A percentile compares a stretch with the other conserved stretches of the same genome.
These are phyloP conservation scores for Zymoseptoria ardabiliae DNA, from an alignment of 2,329 filamentous ascomycete species.

Conservation along the genomic window DNA sequence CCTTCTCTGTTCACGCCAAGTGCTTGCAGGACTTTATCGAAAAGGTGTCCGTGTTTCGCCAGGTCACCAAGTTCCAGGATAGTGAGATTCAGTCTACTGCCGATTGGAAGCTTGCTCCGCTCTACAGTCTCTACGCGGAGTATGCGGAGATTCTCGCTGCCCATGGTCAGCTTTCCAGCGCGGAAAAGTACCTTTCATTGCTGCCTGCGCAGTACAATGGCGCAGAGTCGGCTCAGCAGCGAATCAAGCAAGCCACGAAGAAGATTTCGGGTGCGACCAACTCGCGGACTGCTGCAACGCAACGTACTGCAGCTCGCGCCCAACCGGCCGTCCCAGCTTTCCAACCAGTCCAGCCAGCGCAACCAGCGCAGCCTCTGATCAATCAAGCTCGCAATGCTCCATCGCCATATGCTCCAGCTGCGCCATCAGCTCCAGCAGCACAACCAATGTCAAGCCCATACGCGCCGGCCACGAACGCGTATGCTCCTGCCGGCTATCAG, in stretches of 20 bases:
- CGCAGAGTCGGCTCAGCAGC: conserved; percentile 77
- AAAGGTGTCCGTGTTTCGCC: conserved; percentile 94
- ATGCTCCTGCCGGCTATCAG: conserved; percentile 29
- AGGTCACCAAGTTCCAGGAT: conserved; percentile 88
- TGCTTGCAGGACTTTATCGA: conserved; percentile 91
- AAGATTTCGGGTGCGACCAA: conserved; percentile 27
- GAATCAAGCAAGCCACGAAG: conserved; percentile 77
- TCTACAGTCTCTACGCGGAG: conserved; percentile 94
- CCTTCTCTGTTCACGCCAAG: conserved; percentile 84
- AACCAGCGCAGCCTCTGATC: conserved; percentile 36
- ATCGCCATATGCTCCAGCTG: conserved; percentile 34
- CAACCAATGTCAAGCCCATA: conserved; percentile 42
- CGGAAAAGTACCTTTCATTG: conserved; percentile 85
- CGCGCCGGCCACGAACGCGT: conserved; percentile 39
- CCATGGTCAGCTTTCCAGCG: conserved; percentile 77
- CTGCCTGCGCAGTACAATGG: conserved; percentile 76
- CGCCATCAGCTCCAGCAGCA: conserved; percentile 8
- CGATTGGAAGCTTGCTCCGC: conserved; percentile 78
- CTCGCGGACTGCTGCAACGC: conserved; percentile 27
- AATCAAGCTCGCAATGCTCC: conserved; percentile 28
- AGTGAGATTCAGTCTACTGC: conserved; percentile 60
- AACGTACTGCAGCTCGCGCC: conserved; percentile 19
- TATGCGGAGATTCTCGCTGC: conserved; percentile 92
- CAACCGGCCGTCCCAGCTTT: conserved; percentile 17
- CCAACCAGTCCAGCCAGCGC: conserved; percentile 34